These are phyloP conservation scores for Mucor mucedo DNA, from an alignment of 371 early-diverging fungal species.

Conservation along the genomic window DNA sequence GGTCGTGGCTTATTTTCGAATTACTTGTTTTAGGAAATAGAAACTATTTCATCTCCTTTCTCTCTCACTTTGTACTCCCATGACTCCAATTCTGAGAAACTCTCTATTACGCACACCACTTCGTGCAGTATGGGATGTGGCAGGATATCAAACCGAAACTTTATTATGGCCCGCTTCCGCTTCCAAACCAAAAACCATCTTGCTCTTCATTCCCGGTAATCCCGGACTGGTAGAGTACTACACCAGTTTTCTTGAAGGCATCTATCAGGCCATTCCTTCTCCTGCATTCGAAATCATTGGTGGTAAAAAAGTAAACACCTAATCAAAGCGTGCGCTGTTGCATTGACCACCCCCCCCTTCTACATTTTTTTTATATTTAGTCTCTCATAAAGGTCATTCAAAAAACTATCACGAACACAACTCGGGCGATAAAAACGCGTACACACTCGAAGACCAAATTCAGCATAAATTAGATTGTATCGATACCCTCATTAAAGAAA, in stretches of 20 bases:
- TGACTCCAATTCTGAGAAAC: slow-evolving; percentile 8
- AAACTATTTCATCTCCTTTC: not conserved
- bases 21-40: slow-evolving; percentile 1
- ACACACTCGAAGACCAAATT: slow-evolving; percentile 66
- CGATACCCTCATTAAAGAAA: slow-evolving; percentile 54
- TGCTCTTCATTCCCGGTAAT: slow-evolving; percentile 70
- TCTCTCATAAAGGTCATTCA: slow-evolving; percentile 65
- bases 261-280: slow-evolving; percentile 39
- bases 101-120: slow-evolving; percentile 31
- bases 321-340: not conserved
- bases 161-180: slow-evolving; percentile 57
- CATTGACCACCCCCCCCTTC: not conserved
- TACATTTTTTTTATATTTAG: slow-evolving; percentile 24
- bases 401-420: slow-evolving; percentile 35
- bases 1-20: slow-evolving; percentile 1
- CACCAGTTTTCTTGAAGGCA: slow-evolving; percentile 58
- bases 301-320: slow-evolving; percentile 39
- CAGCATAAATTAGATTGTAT: slow-evolving; percentile 69
- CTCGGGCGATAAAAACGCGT: slow-evolving; percentile 28
- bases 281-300: slow-evolving; percentile 58
- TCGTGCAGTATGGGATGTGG: slow-evolving; percentile 54
- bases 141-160: slow-evolving; percentile 55
- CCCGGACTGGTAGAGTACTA: slow-evolving; percentile 80
- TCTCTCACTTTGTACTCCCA: not conserved
- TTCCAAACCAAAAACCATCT: slow-evolving; percentile 40